Evolutionary conservation across 768 basidiomycete genomes (phyloP).

Genomic region (Rhizopogon vinicolor): DNA sequence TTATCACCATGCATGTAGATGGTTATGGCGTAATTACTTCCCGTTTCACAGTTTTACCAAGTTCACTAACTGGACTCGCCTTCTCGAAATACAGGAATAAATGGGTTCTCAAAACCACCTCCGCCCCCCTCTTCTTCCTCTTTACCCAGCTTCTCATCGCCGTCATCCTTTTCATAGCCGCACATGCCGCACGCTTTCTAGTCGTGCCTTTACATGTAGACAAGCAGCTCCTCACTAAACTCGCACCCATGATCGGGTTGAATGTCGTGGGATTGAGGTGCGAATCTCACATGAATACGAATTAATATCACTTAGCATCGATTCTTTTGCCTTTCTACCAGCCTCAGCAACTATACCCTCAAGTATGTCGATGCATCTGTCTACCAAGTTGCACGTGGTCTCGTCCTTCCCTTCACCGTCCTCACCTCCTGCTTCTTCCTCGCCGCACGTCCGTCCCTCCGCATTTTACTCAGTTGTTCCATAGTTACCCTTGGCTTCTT

Average conservation of each 20-base stretch:
- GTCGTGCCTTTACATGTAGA: slow-evolving; percentile 67
- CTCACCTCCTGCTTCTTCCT: slow-evolving; percentile 79
- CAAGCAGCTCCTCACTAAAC: slow-evolving; percentile 58
- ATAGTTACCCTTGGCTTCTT: slow-evolving; percentile 93
- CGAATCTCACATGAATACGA: slow-evolving; percentile 1
- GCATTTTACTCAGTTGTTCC: slow-evolving; percentile 69
- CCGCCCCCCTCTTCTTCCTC: slow-evolving; percentile 82
- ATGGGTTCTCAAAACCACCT: slow-evolving; percentile 81
- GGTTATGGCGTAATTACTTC: slow-evolving; percentile 71
- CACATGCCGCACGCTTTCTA: slow-evolving; percentile 57
- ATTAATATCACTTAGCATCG: background rate
- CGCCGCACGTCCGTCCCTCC: slow-evolving; percentile 67
- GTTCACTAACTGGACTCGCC: background rate
- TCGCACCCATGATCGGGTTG: slow-evolving; percentile 69
- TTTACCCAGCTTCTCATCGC: slow-evolving; percentile 79
- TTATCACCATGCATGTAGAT: slow-evolving; percentile 43
- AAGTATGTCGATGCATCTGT: slow-evolving; percentile 95
- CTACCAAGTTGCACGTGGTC: slow-evolving; percentile 92
- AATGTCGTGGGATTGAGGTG: slow-evolving; percentile 85
- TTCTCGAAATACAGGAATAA: slow-evolving; percentile 56
- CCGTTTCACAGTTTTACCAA: slow-evolving; percentile 16
- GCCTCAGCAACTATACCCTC: slow-evolving; percentile 86
- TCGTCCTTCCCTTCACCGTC: slow-evolving; percentile 93
- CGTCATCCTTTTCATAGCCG: slow-evolving; percentile 64
- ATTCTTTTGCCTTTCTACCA: slow-evolving; percentile 23